A percentile compares a stretch with the other conserved stretches of the same genome.
Evolutionary conservation across 495 filamentous ascomycete genomes (phyloP).

Genomic region (Neurospora sublineolata): DNA sequence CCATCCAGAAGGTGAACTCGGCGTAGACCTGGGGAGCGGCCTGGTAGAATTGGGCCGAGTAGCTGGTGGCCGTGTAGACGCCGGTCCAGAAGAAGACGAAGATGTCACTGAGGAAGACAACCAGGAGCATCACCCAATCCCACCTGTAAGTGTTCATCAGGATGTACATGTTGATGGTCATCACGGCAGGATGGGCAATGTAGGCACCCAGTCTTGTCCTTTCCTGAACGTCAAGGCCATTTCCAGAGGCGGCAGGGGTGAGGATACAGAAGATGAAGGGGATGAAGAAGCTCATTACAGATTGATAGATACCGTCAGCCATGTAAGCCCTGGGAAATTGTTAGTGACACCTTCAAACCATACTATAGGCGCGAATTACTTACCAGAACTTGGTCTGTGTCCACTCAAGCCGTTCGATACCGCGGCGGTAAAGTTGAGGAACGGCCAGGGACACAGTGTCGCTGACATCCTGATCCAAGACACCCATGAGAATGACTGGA

Average conservation of each 20-base stretch:
- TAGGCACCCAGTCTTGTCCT: slow-evolving; percentile 72
- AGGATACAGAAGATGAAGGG: slow-evolving; percentile 65
- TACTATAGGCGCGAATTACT: slow-evolving; percentile 11
- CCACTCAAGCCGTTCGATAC: slow-evolving; percentile 96
- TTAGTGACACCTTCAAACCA: slow-evolving; percentile 2
- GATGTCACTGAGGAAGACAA: slow-evolving; percentile 68
- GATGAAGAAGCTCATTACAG: slow-evolving; percentile 84
- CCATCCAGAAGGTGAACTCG: slow-evolving; percentile 75
- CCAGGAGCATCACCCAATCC: slow-evolving; percentile 88
- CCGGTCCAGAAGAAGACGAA: slow-evolving; percentile 96
- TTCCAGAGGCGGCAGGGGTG: slow-evolving; percentile 53
- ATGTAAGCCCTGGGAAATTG: slow-evolving; percentile 68
- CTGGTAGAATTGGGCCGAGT: slow-evolving; percentile 60
- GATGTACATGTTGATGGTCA: slow-evolving; percentile 88
- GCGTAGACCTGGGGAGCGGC: slow-evolving; percentile 70
- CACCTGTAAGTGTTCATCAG: slow-evolving; percentile 92
- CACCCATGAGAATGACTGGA: slow-evolving; percentile 90
- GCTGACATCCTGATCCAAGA: slow-evolving; percentile 93
- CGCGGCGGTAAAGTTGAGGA: slow-evolving; percentile 88
- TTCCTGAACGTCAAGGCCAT: slow-evolving; percentile 63
- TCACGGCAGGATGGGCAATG: slow-evolving; percentile 63
- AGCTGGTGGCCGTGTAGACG: slow-evolving; percentile 64
- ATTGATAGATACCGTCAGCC: slow-evolving; percentile 90
- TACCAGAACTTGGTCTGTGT: slow-evolving; percentile 95
- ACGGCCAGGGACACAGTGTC: slow-evolving; percentile 90